phyloP scores from a whole-genome alignment of 202 grass and related monocot species.

The Elaeis oleifera region DNA sequence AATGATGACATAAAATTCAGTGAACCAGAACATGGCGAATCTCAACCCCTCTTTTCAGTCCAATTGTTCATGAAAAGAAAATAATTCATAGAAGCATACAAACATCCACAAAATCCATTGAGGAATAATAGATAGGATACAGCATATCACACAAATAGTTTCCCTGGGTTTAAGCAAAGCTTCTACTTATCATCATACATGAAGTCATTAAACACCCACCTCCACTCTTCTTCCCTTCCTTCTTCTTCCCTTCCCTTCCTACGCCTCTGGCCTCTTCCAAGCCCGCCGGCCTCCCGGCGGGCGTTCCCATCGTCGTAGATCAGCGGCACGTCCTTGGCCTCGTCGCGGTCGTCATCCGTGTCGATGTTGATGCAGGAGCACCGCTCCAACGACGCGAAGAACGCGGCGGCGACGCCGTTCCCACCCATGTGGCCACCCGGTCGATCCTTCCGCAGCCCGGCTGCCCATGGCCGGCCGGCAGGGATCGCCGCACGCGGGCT shows the following conservation, averaged over 20 bases:
- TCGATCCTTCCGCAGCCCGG: constrained; percentile 40
- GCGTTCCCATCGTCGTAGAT: constrained; percentile 26
- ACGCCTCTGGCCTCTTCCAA: not conserved
- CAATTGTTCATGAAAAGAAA: too few species aligned
- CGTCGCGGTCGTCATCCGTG: constrained; percentile 56
- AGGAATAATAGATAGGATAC: too few species aligned
- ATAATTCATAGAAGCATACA: too few species aligned
- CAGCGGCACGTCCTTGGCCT: constrained; percentile 42
- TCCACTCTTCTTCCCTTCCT: constrained; percentile 21
- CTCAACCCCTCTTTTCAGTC: too few species aligned
- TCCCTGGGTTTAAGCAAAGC: too few species aligned
- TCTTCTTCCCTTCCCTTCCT: constrained; percentile 10
- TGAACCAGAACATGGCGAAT: too few species aligned
- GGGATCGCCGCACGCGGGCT: constrained; percentile 18
- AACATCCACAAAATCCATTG: too few species aligned
- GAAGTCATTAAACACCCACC: constrained; percentile 13
- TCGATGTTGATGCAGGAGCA: constrained; percentile 70
- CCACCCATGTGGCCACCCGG: constrained; percentile 57
- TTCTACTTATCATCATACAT: too few species aligned
- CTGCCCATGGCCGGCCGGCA: not conserved
- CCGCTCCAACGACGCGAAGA: constrained; percentile 71
- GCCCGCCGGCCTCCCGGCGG: not conserved
- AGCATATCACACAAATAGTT: too few species aligned
- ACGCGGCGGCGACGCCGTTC: constrained; percentile 48
- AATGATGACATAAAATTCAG: too few species aligned